Evolutionary conservation across 129 eudicot species (phyloP), one percentile per base, ranked within the genome.

Genomic region (Flaveria ramosissima): DNA sequence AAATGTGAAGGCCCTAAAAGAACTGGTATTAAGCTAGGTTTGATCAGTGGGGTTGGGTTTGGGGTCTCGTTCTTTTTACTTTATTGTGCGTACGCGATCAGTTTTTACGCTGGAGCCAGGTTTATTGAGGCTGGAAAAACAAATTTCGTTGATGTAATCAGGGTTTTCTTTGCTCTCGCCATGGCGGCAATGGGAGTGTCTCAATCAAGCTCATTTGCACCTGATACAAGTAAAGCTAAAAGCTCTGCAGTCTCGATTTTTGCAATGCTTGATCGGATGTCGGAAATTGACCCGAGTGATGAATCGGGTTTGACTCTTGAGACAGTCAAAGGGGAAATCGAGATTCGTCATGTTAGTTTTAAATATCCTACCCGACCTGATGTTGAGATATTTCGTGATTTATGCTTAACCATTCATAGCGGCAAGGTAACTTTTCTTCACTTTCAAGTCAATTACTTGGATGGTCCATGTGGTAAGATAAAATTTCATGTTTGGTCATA

Each of bases 141-240:
- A 41, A 81, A 90, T 26, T 92, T 87, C 59, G 1, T 74, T 1
- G 80, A 92, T 53, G 93, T 92, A 21, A 89, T 84, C 61, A 83
- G 86, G 87, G 97, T 89, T 67, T 92, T 92, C 86, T 92, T 89
- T 77, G 97, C 96, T 63, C 78, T 92, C 53, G 83, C 93, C 14
- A 81, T 86, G 92, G 88, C 96, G 3, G 93, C 97, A 32, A 12
- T 89, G 63, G 89, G 85, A 30, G 76, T 92, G 4, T 89, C 97
- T 43, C 97, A 89, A 59, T 89, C 96, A 8, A 89, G 97, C 84
- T 82, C 96, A 1, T 62, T 88, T 48, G 97, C 87, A 52, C 93
- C 93, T 6, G 96, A 92, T 78, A 76, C 90, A n/a, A 76, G 78
- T 86, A 92, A 92, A 70, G 96, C 96, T 62, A 92, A 81, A 85